Percentiles rank a stretch among this genome's conserved stretches.
phyloP scores from a whole-genome alignment of 2,329 filamentous ascomycete genomes.

The Aspergillus intermedius region DNA sequence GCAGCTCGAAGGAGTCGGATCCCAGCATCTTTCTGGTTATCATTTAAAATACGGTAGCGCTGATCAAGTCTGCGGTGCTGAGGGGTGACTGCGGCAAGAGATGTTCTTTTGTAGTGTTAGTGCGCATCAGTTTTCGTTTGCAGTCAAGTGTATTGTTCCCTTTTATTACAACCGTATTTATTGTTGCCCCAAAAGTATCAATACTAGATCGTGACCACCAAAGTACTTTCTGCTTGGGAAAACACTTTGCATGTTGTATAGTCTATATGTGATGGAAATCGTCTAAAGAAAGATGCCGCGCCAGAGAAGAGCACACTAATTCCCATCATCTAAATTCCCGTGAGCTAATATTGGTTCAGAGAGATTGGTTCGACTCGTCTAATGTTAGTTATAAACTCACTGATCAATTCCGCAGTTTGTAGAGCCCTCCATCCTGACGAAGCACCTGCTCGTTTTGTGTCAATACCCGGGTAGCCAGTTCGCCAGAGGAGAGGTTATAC shows the following conservation, averaged over 20 bases:
- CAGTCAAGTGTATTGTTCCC: neutral
- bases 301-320: too few relatives aligned
- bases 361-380: too few relatives aligned
- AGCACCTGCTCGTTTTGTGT: too few relatives aligned
- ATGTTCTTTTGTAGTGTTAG: neutral
- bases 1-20: neutral
- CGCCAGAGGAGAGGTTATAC: too few relatives aligned
- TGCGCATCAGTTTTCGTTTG: neutral
- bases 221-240: neutral
- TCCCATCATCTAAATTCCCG: too few relatives aligned
- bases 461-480: too few relatives aligned
- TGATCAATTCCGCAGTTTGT: too few relatives aligned
- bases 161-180: neutral
- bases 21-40: neutral
- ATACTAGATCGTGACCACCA: neutral
- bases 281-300: neutral
- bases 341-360: too few relatives aligned
- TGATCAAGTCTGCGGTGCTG: neutral
- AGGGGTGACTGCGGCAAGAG: neutral
- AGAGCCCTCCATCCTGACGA: too few relatives aligned
- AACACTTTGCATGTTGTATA: neutral
- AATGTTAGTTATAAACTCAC: too few relatives aligned
- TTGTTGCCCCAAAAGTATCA: neutral
- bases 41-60: neutral
- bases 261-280: neutral